Base-by-base conservation (phyloP, 768 basidiomycete species). In the Pisolithus tinctorius region DNA sequence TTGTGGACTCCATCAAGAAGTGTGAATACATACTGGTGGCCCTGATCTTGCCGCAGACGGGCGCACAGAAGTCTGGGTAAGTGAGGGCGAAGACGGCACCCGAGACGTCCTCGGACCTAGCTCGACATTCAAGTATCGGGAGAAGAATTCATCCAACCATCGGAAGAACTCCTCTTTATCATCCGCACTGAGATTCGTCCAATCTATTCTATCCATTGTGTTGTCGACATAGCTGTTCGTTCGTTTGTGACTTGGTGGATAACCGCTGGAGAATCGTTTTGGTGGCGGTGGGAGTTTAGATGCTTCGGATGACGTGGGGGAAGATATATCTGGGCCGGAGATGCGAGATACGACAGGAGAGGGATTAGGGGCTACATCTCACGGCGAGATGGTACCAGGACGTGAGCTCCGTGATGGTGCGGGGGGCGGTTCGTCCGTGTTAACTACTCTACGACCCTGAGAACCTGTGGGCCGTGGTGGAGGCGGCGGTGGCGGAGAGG, bases 101-200 rank as follows among this genome's bases (percentile, higher is more conserved):
- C 26, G 14, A 36, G 31, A 43, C 36, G 34, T 31, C 16, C 54
- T 50, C 2, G 62, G 55, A 47, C 58, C 37, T 36, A 69, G 20
- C 46, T 56, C 54, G 25, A 66, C 63, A 23, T 64, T 58, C 20
- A 74, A 63, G 45, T 69, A 70, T 31, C 74, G 72, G 14, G 78
- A 74, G 59, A 91, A 91, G 68, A 83, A 90, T 59, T 89, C 88
- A 62, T 91, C 88, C 20, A 91, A 71, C 87, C 88, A 90, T 53
- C 68, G 67, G 65, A 90, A 91, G 61, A 91, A 86, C 25, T 71
- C 78, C 29, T 79, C 69, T 61, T 88, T 90, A 60, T 91, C 86
- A 61, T 83, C 75, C 20, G 63, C 60, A 2, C 80, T 78, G 44
- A 91, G 71, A 63, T 86, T 81, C 5, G 74, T 64, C 88, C 88